Evolutionary conservation across 225 moss, liverwort and hornwort genomes (phyloP), one percentile per base, ranked within the genome.

Genomic region (Polytrichum commune): DNA sequence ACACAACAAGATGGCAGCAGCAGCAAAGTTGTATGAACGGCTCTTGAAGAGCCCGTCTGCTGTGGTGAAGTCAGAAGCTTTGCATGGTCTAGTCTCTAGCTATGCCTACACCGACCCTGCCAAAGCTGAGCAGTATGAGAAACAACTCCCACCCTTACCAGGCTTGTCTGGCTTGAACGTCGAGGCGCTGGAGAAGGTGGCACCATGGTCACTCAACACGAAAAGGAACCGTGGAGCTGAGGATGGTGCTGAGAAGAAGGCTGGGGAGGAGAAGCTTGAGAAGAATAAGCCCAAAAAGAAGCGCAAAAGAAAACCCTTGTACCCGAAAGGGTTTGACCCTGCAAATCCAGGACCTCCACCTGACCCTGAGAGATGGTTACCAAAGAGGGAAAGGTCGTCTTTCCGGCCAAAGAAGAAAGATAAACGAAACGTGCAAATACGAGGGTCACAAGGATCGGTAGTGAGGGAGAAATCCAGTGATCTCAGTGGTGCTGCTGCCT

Each of bases 301-400:
- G 75, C 91, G 94, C 55, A 95, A 95, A 71, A 79, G 90, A 26
- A 98, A 98, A 74, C 97, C 92, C 33, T 64, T 91, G 64, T 89
- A 91, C 64, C 97, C 97, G 3, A 98, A 98, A 82, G 92, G 91
- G 10, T 98, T 95, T 53, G 91, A 98, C 38, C 91, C 93, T 71
- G 97, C 91, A 53, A 95, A 95, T 57, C 95, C 95, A 20, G 97
- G 97, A 73, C 97, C 97, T 28, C 95, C 97, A 25, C 95, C 97
- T 26, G 97, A 98, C 84, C 97, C 97, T 53, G 97, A 98, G 72
- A 85, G 97, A 73, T 98, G 97, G 97, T 84, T 98, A 29, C 97
- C 97, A 19, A 95, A 87, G 77, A 91, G 91, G 67, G 97, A 98
- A 80, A 90, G 97, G 78, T 93, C 95, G 6, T 90, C 89, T 56